Evolutionary conservation across 2,329 filamentous ascomycete genomes (phyloP).

Genomic region (Neoascochyta sp.): DNA sequence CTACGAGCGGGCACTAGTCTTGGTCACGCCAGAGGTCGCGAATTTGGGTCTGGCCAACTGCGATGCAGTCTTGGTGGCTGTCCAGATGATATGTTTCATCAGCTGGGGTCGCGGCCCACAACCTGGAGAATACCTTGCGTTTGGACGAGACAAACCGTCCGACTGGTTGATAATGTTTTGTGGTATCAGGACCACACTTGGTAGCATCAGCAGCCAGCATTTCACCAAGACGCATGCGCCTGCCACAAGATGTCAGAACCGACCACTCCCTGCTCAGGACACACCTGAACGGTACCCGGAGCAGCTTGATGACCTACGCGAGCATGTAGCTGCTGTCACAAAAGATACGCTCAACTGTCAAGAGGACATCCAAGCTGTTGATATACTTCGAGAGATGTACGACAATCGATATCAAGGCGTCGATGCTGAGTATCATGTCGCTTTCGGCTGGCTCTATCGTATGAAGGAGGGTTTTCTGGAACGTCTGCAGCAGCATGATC

Average conservation of each 20-base stretch:
- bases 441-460: conserved; percentile 25
- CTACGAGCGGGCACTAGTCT: conserved; percentile 19
- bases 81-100: conserved; percentile 26
- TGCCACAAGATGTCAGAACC: conserved; percentile 4
- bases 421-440: conserved; percentile 25
- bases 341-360: conserved; percentile 3
- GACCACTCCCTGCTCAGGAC: conserved; percentile 9
- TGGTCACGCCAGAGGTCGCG: conserved; percentile 19
- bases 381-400: conserved; percentile 19
- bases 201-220: conserved; percentile 4
- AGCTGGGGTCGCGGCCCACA: conserved; percentile 22
- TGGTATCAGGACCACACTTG: conserved; percentile 22
- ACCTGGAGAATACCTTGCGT: conserved; percentile 29
- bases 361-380: conserved; percentile 9
- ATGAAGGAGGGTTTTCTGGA: conserved; percentile 24
- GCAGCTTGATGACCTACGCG: conserved; percentile 16
- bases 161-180: conserved; percentile 33
- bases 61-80: conserved; percentile 22
- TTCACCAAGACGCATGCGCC: conserved; percentile 11
- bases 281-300: conserved; percentile 15
- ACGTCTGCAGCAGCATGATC: conserved; percentile 19
- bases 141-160: conserved; percentile 20
- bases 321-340: conserved; percentile 8
- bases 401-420: conserved; percentile 18
- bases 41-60: conserved; percentile 16